These are phyloP conservation scores for Macrocybe gigantea DNA, from an alignment of 768 basidiomycete genomes.

Conservation along the genomic window DNA sequence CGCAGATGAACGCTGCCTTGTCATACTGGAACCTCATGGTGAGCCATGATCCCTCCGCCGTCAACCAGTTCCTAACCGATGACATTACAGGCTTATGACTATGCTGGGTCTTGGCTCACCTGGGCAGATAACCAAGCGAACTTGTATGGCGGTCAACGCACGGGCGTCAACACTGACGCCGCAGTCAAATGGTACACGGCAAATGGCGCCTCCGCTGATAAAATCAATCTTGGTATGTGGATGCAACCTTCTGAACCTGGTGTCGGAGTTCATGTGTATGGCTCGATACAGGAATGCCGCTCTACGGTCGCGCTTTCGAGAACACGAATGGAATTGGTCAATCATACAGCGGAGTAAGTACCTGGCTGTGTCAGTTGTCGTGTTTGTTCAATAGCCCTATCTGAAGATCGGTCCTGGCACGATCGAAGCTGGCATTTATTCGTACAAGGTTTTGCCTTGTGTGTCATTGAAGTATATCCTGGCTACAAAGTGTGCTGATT, in stretches of 20 bases:
- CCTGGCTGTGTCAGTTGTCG: not conserved
- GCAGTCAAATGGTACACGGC: conserved; percentile 57
- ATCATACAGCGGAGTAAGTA: conserved; percentile 58
- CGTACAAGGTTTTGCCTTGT: conserved; percentile 69
- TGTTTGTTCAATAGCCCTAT: not conserved
- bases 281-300: conserved; percentile 53
- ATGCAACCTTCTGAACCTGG: not conserved
- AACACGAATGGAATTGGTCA: conserved; percentile 61
- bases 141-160: conserved; percentile 58
- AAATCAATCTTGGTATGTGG: conserved; percentile 57
- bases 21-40: conserved; percentile 85
- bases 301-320: conserved; percentile 78
- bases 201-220: conserved; percentile 56
- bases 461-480: conserved; percentile 15
- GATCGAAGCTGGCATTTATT: conserved; percentile 65
- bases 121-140: conserved; percentile 54
- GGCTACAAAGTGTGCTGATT: not conserved
- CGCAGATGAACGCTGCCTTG: conserved; percentile 60
- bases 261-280: not conserved
- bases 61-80: not conserved
- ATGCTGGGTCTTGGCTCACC: conserved; percentile 74
- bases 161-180: conserved; percentile 60
- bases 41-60: not conserved
- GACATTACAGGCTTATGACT: conserved; percentile 56
- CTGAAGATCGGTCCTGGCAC: conserved; percentile 65